phyloP scores from a whole-genome alignment of 257 asterid species.

The Forsythia viridissima region DNA sequence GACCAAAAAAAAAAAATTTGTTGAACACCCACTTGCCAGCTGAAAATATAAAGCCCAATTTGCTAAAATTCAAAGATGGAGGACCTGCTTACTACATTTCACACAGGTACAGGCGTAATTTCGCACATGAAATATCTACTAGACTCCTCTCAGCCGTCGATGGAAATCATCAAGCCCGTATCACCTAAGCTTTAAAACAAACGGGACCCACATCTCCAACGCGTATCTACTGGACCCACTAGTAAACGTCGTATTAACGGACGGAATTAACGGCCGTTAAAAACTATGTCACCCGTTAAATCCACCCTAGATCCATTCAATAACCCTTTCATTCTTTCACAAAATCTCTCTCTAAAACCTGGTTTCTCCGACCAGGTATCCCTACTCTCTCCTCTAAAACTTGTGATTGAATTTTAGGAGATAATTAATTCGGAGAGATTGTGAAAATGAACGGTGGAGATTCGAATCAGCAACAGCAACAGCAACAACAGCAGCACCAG shows the following conservation, averaged over 20 bases:
- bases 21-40: no score
- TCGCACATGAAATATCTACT: background rate
- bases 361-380: conserved; percentile 45
- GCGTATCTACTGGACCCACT: conserved; percentile 51
- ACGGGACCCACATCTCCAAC: conserved; percentile 43
- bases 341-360: conserved; percentile 26
- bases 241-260: conserved; percentile 30
- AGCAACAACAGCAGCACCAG: conserved; percentile 61
- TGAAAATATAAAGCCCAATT: no score
- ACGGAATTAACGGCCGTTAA: conserved; percentile 30
- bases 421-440: conserved; percentile 22
- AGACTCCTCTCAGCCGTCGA: conserved; percentile 36
- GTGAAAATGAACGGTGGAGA: conserved; percentile 75
- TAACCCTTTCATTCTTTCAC: conserved; percentile 25
- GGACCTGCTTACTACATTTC: no score
- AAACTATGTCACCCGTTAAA: conserved; percentile 45
- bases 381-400: conserved; percentile 38
- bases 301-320: conserved; percentile 69
- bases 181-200: conserved; percentile 34
- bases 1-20: no score
- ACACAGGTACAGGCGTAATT: background rate
- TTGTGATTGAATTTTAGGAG: conserved; percentile 1
- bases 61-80: no score
- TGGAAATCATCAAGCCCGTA: conserved; percentile 18
- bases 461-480: conserved; percentile 53